phyloP scores from a whole-genome alignment of 2,329 filamentous ascomycete genomes.

The Diaporthe batatas region DNA sequence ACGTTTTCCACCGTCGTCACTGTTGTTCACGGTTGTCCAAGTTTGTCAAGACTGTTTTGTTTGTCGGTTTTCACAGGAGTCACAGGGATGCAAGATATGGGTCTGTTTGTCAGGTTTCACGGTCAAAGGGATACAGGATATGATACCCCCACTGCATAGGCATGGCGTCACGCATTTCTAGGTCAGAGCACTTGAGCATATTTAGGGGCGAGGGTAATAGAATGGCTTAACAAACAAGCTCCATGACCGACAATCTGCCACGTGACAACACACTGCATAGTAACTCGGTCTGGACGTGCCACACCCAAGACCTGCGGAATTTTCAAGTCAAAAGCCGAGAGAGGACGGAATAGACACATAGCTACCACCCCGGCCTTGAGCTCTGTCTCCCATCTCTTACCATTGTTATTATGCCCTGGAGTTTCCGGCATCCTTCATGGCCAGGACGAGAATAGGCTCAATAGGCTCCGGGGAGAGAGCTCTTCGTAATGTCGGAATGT shows the following conservation, averaged over 20 bases:
- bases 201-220: background rate
- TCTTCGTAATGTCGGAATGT: too few relatives aligned
- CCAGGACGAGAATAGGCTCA: background rate
- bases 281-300: too few relatives aligned
- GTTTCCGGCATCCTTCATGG: too few relatives aligned
- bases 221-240: background rate
- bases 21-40: background rate
- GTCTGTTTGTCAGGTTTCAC: background rate
- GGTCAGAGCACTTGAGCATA: constrained; percentile 12
- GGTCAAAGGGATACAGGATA: constrained; percentile 11
- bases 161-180: constrained; percentile 20
- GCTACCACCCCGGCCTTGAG: too few relatives aligned
- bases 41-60: background rate
- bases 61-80: background rate
- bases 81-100: background rate
- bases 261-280: background rate
- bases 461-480: too few relatives aligned
- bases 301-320: too few relatives aligned
- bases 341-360: too few relatives aligned
- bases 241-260: background rate
- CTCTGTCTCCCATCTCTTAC: background rate
- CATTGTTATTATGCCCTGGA: background rate
- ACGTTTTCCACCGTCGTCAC: background rate
- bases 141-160: constrained; percentile 27
- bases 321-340: too few relatives aligned